Conservation (phyloP, 2,329 filamentous ascomycete species). For the Phoma sp. region DNA sequence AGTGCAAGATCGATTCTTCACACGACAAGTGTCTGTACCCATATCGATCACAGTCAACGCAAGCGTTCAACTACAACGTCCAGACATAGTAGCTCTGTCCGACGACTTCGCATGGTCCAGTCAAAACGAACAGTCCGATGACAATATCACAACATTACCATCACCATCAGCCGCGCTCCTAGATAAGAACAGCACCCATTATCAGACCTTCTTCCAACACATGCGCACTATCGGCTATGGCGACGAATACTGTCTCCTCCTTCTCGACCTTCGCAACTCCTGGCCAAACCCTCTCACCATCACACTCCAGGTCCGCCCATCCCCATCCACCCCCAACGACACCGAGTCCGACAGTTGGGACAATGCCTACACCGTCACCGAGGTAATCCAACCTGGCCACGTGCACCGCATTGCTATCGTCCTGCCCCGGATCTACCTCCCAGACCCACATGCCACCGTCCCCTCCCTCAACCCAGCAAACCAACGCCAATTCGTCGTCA, state of each 20-base stretch:
- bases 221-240: slow-evolving; percentile 52
- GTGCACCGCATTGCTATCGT: slow-evolving; percentile 79
- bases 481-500: slow-evolving; percentile 93
- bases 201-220: slow-evolving; percentile 56
- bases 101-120: slow-evolving; percentile 72
- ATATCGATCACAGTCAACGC: slow-evolving; percentile 91
- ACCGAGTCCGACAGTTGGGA: slow-evolving; percentile 22
- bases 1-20: slow-evolving; percentile 78
- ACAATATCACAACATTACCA: not conserved
- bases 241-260: slow-evolving; percentile 75
- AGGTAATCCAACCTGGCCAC: slow-evolving; percentile 63
- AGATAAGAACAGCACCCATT: slow-evolving; percentile 48
- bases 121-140: slow-evolving; percentile 9
- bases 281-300: slow-evolving; percentile 84
- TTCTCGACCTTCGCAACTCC: slow-evolving; percentile 86
- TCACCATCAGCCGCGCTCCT: not conserved
- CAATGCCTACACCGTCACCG: slow-evolving; percentile 42
- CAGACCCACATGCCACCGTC: slow-evolving; percentile 78
- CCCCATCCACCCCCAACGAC: not conserved
- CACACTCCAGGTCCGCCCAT: slow-evolving; percentile 60
- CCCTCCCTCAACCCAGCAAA: slow-evolving; percentile 80
- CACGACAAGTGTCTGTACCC: slow-evolving; percentile 80
- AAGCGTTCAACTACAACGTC: slow-evolving; percentile 80
- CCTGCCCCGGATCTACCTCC: slow-evolving; percentile 75
- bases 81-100: slow-evolving; percentile 79